Evolutionary conservation across 164 flowering plant species (phyloP), one percentile per base, ranked within the genome.

Genomic region (Tinospora cordifolia): DNA sequence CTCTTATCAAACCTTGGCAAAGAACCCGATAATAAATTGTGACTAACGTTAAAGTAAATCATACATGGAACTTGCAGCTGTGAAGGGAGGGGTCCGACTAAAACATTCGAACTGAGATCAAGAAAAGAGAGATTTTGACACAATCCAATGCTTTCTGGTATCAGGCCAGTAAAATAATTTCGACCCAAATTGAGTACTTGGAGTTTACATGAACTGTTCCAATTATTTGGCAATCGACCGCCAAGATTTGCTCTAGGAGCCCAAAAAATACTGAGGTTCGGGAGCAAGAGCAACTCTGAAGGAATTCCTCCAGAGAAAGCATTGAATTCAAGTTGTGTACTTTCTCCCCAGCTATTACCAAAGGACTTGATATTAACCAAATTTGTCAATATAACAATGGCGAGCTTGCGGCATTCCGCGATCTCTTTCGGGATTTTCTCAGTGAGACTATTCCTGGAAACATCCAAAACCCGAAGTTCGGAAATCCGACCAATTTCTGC

Each of bases 181-280:
- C 81, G 87, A 15, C 82, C 90, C 67, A 89, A 65, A 77, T 87
- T 86, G 58, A 89, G 78, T 0, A 82, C 79, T 66, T 79, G 76
- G 8, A 89, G 71, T 3, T 81, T 73, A 75, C 89, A 86, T 6
- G 71, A 77, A 27, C 66, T 69, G 1, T 14, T 72, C 89, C 88
- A 85, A 66, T 74, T 63, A 24, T 41, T 39, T 1, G 87, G 85
- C 83, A 90, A 81, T 36, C 77, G 67, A 14, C 95, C 92, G 0
- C 76, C 75, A 64, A 90, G 79, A 78, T 86, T 87, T 6, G 85
- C 91, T 54, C 90, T 78, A 0, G 92, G 92, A n/a, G 90, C 92
- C 95, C 95, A 90, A 15, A 90, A 72, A 49, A 87, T 46, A 82
- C 81, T 78, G 19, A 90, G 78, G 24, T 75, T 80, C 0, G 86